Conservation (phyloP, 108 stramenopile genomes). For the Seminavis robusta region DNA sequence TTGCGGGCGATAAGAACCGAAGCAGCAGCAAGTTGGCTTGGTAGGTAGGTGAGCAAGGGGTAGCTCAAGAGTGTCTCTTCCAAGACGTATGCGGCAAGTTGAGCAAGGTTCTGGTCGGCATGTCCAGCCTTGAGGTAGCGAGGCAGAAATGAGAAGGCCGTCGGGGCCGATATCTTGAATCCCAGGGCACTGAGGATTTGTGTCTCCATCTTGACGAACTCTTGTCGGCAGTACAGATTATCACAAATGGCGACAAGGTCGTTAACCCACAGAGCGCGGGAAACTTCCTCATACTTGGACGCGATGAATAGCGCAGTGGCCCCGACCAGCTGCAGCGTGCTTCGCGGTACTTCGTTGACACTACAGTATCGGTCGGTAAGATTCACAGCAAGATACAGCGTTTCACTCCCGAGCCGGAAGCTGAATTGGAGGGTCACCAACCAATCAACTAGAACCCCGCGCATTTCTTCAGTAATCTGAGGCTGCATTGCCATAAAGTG, state of each 20-base stretch:
- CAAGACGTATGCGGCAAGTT: slow-evolving; percentile 88
- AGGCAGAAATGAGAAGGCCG: slow-evolving; percentile 87
- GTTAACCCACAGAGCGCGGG: slow-evolving; percentile 95
- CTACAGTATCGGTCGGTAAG: slow-evolving; percentile 80
- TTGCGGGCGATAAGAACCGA: slow-evolving; percentile 88
- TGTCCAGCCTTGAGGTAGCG: slow-evolving; percentile 92
- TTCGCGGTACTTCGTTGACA: slow-evolving; percentile 52
- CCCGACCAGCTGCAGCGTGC: slow-evolving; percentile 92
- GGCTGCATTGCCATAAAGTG: slow-evolving; percentile 72
- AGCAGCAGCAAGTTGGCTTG: slow-evolving; percentile 87
- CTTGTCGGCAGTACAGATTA: slow-evolving; percentile 2
- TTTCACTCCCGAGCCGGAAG: slow-evolving; percentile 79
- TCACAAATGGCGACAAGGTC: neutral
- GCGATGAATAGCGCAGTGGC: slow-evolving; percentile 92
- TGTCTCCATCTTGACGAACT: slow-evolving; percentile 95
- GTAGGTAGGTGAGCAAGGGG: slow-evolving; percentile 83
- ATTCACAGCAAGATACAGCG: slow-evolving; percentile 78
- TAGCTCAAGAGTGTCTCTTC: slow-evolving; percentile 94
- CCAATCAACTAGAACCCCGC: slow-evolving; percentile 92
- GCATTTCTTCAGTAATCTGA: slow-evolving; percentile 80
- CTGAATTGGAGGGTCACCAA: slow-evolving; percentile 88
- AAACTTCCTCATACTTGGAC: slow-evolving; percentile 94
- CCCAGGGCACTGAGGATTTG: slow-evolving; percentile 81
- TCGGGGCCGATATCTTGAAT: slow-evolving; percentile 89
- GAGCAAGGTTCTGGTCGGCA: slow-evolving; percentile 85